Conservation (phyloP, 1,284 basidiomycete species). For the Lignosus rhinocerotis region DNA sequence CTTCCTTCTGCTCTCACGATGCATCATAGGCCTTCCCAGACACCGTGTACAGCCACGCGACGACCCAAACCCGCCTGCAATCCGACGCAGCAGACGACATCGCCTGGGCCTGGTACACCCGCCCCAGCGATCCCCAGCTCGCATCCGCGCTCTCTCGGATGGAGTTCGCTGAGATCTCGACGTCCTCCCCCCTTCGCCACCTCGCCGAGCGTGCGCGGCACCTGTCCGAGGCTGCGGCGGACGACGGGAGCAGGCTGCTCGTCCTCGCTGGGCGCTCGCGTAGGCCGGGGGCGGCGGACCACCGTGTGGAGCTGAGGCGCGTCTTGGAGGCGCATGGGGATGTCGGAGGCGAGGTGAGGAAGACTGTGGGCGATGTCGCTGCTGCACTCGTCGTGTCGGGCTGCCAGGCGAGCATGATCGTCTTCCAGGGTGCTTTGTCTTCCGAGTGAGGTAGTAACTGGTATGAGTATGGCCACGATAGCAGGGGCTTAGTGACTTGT, state of each 20-base stretch:
- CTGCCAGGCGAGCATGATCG: conserved; percentile 62
- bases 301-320: conserved; percentile 61
- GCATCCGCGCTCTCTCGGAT: conserved; percentile 49
- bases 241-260: conserved; percentile 45
- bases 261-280: conserved; percentile 73
- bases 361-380: conserved; percentile 83
- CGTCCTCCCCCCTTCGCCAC: conserved; percentile 56
- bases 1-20: too few species aligned
- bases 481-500: too few species aligned
- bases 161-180: conserved; percentile 53
- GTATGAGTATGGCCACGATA: too few species aligned
- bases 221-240: conserved; percentile 26
- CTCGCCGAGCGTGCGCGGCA: conserved; percentile 38
- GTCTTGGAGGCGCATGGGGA: conserved; percentile 58
- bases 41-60: conserved; percentile 44
- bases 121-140: conserved; percentile 27
- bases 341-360: conserved; percentile 60
- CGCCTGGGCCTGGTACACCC: conserved; percentile 43
- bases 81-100: conserved; percentile 49
- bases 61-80: conserved; percentile 42
- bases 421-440: conserved; percentile 60
- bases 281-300: conserved; percentile 64
- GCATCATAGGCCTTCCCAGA: conserved; percentile 39
- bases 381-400: conserved; percentile 69
- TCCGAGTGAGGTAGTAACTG: not conserved